phyloP scores from a whole-genome alignment of 441 rosid genomes.

The Euphorbia celastroides region DNA sequence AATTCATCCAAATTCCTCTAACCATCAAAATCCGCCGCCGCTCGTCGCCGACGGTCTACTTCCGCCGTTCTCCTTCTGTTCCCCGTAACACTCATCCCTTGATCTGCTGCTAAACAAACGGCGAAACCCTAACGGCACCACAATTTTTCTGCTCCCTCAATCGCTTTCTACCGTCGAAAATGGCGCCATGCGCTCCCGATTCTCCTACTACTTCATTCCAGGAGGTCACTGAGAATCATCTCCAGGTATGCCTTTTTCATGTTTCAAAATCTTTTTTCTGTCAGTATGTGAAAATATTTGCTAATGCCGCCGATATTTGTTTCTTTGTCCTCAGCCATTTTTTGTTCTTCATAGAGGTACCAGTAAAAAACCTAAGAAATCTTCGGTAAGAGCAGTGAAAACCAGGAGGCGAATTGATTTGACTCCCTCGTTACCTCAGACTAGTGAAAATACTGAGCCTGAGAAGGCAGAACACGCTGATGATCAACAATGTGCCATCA shows the following conservation, averaged over 20 bases:
- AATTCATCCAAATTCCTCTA: too few species aligned
- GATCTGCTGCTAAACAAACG: background rate
- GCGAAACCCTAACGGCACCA: constrained; percentile 20
- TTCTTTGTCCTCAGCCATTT: constrained; percentile 40
- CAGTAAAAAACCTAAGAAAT: constrained; percentile 27
- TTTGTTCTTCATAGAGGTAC: constrained; percentile 51
- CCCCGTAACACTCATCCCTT: too few species aligned
- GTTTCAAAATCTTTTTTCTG: background rate
- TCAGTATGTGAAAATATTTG: constrained; percentile 11
- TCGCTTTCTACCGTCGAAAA: constrained; percentile 7
- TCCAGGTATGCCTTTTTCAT: constrained; percentile 34
- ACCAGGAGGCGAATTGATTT: constrained; percentile 50
- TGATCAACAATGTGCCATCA: constrained; percentile 21
- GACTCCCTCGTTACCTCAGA: constrained; percentile 27
- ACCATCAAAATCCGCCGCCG: too few species aligned
- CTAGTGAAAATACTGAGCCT: constrained; percentile 26
- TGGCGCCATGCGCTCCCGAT: constrained; percentile 39
- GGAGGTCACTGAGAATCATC: constrained; percentile 33
- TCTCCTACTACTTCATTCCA: constrained; percentile 24
- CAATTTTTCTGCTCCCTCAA: background rate
- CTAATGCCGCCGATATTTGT: background rate
- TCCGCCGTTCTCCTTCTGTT: too few species aligned
- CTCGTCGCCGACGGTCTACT: too few species aligned
- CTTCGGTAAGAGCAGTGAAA: constrained; percentile 30
- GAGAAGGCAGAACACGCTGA: constrained; percentile 28